phyloP scores from a whole-genome alignment of 2,329 filamentous ascomycete genomes.

The Aureobasidium sp. region DNA sequence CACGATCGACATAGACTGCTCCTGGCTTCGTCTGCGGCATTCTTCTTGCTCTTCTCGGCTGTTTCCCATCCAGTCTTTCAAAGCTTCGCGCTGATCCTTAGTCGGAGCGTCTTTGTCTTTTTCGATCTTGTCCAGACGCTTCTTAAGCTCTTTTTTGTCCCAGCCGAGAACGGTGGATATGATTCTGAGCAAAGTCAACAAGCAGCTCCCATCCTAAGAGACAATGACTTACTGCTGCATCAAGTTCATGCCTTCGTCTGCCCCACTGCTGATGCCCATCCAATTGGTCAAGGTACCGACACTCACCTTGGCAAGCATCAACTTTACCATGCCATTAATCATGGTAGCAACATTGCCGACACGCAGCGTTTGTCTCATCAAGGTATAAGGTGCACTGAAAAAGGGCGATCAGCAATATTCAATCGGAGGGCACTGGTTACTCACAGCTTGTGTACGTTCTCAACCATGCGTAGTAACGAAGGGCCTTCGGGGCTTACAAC shows the following conservation, averaged over 20 bases:
- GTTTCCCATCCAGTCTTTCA: slow-evolving; percentile 51
- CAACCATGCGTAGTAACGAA: slow-evolving; percentile 63
- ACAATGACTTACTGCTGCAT: slow-evolving; percentile 50
- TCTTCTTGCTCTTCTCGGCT: slow-evolving; percentile 52
- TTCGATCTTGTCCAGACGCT: slow-evolving; percentile 57
- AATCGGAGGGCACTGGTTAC: not conserved
- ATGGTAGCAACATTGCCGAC: slow-evolving; percentile 76
- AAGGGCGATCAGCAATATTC: not conserved
- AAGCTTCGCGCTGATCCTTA: slow-evolving; percentile 54
- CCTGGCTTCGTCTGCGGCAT: slow-evolving; percentile 50
- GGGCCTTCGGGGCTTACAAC: slow-evolving; percentile 68
- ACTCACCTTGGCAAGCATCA: slow-evolving; percentile 72
- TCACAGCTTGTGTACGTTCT: slow-evolving; percentile 59
- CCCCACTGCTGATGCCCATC: slow-evolving; percentile 64
- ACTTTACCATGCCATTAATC: slow-evolving; percentile 66
- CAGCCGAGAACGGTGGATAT: slow-evolving; percentile 65
- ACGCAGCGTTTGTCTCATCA: slow-evolving; percentile 65
- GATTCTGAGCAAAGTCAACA: slow-evolving; percentile 45
- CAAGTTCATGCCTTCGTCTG: slow-evolving; percentile 74
- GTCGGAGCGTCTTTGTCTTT: slow-evolving; percentile 52
- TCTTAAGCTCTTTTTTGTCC: slow-evolving; percentile 65
- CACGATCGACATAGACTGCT: slow-evolving; percentile 54
- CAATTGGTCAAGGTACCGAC: slow-evolving; percentile 70
- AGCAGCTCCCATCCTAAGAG: not conserved
- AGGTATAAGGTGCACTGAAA: slow-evolving; percentile 51